Conservation (phyloP, 78 protist species). For the Monosiga brevicollis region DNA sequence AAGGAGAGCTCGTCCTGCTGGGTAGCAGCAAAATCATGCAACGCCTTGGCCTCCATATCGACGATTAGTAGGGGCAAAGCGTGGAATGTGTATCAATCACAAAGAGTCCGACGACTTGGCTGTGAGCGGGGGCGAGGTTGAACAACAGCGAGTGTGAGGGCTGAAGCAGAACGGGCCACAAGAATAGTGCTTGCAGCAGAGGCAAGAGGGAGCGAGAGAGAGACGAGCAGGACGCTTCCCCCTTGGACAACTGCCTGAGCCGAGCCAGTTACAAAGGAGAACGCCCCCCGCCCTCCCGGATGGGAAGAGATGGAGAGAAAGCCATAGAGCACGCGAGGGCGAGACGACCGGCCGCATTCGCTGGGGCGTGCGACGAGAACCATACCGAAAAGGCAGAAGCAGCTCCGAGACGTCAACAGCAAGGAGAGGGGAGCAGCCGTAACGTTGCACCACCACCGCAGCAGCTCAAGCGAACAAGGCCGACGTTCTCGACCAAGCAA, state of each 20-base stretch:
- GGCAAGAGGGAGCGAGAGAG: neutral
- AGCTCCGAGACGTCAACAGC: neutral
- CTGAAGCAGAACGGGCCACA: neutral
- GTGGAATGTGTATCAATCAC: too few relatives aligned
- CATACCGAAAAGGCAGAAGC: neutral
- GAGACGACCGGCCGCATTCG: neutral
- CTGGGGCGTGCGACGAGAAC: neutral
- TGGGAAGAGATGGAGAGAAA: neutral
- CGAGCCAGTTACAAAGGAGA: neutral
- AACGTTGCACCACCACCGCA: neutral
- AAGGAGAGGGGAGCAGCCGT: neutral
- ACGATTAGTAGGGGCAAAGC: too few relatives aligned
- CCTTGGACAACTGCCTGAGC: neutral
- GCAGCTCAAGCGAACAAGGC: neutral
- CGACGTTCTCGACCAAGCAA: neutral
- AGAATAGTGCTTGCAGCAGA: neutral
- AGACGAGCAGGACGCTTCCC: neutral
- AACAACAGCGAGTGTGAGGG: neutral
- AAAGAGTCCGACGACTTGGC: neutral
- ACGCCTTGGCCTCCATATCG: neutral
- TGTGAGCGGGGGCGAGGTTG: neutral
- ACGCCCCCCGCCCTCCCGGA: too few relatives aligned
- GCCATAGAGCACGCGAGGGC: neutral
- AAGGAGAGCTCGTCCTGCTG: neutral
- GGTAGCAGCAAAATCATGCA: conserved; percentile 3